Base-by-base conservation (phyloP, 208 protist genomes). In the Herpetomonas tarakana region DNA sequence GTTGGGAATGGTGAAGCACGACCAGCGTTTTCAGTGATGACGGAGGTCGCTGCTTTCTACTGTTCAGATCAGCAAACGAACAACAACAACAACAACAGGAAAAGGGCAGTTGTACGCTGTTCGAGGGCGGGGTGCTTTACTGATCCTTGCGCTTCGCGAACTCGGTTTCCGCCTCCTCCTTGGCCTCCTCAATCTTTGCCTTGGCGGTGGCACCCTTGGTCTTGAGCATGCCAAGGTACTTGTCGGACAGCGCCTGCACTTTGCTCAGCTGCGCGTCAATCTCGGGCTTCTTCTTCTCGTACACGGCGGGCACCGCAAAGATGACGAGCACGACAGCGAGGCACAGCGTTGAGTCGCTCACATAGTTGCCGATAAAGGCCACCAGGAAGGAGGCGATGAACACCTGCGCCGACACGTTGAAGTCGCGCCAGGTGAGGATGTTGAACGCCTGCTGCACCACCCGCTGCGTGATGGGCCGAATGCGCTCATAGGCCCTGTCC, bases 211-310 rank as follows among this genome's bases (percentile, higher is more conserved):
- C 64, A 31, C 75, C 69, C 49, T 80, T 81, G 22, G 76, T 77
- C 29, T 62, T 54, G 45, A 88, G 16, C 29, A 70, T 68, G 16
- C 53, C 52, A 18, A 91, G 46, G 58, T 88, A 87, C 63, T 91
- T 75, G 50, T 90, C 73, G 3, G 38, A 22, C 9, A 63, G 31
- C 9, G 28, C 55, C 39, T 57, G 56, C 25, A 65, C 65, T 65
- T 81, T 54, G 9, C 38, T 30, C 9, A 88, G 4, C 19, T 62
- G 51, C 1, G 54, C 11, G 41, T 93, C 83, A 53, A 93, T 88
- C 44, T 80, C 66, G 24, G 65, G 67, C 70, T 83, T 76, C 54
- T 92, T 90, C 72, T 81, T 77, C 58, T 81, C 71, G 66, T 96
- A 93, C 27, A 81, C 62, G 9, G 79, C 56, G 12, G 86, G 89